A percentile compares a stretch with the other conserved stretches of the same genome.
Evolutionary conservation across 805 yeast genomes (phyloP).

Genomic region (Cyberlindnera sargentensis): DNA sequence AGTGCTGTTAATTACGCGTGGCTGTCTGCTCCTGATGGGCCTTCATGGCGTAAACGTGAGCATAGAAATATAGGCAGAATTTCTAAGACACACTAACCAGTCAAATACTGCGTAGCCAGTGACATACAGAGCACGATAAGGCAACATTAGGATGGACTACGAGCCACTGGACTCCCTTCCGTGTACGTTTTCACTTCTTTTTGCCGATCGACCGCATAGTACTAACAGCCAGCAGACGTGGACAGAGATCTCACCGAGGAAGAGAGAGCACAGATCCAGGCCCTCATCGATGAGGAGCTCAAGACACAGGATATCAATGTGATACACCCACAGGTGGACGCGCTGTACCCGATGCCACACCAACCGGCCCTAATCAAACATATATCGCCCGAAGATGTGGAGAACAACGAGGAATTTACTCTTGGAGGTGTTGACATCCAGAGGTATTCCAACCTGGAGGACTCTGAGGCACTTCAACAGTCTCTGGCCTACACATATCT

Average conservation of each 20-base stretch:
- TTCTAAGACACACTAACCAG: too few relatives aligned
- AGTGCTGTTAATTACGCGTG: too few relatives aligned
- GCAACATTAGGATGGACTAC: constrained; percentile 18
- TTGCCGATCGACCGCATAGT: background rate
- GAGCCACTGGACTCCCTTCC: constrained; percentile 34
- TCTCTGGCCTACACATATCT: constrained; percentile 25
- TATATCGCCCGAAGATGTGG: constrained; percentile 8
- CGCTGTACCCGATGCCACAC: constrained; percentile 16
- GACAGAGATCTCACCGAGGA: constrained; percentile 31
- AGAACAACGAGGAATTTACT: constrained; percentile 16
- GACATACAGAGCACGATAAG: background rate
- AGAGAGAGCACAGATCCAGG: constrained; percentile 34
- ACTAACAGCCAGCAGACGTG: constrained; percentile 22
- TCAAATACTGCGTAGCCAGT: too few relatives aligned
- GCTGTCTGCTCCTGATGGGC: too few relatives aligned
- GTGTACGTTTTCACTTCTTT: constrained; percentile 25
- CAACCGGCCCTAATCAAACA: constrained; percentile 1
- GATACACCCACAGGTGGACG: constrained; percentile 16
- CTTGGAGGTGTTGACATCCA: constrained; percentile 29
- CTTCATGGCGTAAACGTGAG: too few relatives aligned
- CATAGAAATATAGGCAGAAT: too few relatives aligned
- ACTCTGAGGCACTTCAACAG: constrained; percentile 18
- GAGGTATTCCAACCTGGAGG: constrained; percentile 25
- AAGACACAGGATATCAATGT: background rate
- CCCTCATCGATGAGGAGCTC: constrained; percentile 24